Evolutionary conservation across 176 grass and related monocot genomes (phyloP).

Genomic region (Triticum aestivum): DNA sequence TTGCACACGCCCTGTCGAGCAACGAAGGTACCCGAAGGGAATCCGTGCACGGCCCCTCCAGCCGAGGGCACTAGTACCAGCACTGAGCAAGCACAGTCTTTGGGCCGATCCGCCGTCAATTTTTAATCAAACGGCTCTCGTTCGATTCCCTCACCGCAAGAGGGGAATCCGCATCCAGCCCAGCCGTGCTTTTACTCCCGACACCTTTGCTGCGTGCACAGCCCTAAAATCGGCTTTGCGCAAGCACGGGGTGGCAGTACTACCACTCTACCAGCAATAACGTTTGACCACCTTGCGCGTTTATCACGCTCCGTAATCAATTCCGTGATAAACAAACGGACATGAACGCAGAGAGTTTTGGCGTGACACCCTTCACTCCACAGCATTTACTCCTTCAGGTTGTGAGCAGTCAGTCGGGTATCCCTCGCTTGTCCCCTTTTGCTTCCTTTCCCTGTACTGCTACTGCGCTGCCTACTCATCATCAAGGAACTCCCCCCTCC

Average conservation of each 20-base stretch:
- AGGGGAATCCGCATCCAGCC: background rate
- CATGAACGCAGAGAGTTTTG: background rate
- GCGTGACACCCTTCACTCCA: background rate
- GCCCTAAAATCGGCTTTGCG: background rate
- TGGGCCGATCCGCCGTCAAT: no score
- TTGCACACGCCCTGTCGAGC: no score
- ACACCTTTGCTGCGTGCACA: background rate
- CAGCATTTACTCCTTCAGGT: conserved; percentile 8
- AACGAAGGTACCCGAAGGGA: no score
- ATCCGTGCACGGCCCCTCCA: no score
- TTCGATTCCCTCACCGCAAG: background rate
- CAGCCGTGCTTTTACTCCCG: background rate
- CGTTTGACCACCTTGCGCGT: background rate
- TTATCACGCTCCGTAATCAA: background rate
- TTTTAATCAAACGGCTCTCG: no score
- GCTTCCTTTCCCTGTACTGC: background rate
- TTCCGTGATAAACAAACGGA: background rate
- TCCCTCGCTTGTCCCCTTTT: background rate
- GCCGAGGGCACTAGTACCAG: no score
- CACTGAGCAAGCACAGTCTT: no score
- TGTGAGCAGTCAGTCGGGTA: background rate
- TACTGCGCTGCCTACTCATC: background rate
- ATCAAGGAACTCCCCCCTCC: background rate
- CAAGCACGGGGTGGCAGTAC: background rate
- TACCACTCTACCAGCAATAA: no score